phyloP scores from a whole-genome alignment of 2,329 filamentous ascomycete genomes.

The Chrysoporthe deuterocubensis region DNA sequence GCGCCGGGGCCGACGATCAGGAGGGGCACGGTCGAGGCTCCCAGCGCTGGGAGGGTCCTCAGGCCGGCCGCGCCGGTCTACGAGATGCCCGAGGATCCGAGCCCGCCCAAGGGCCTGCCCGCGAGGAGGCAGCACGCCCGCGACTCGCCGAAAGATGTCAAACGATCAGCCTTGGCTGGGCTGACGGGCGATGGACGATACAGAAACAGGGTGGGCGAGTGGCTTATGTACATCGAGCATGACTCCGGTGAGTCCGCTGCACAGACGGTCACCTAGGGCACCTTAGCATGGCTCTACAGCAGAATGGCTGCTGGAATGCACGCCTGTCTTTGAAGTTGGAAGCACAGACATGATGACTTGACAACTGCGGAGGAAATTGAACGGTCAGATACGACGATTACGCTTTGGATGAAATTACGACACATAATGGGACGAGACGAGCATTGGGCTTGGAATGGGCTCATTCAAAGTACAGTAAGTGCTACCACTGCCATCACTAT shows the following conservation, averaged over 20 bases:
- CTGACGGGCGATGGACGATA: conserved; percentile 50
- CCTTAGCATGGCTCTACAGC: background rate
- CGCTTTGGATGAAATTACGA: conserved; percentile 10
- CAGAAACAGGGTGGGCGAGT: conserved; percentile 53
- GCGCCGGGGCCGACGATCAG: conserved; percentile 40
- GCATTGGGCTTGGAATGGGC: conserved; percentile 5
- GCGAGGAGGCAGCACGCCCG: conserved; percentile 34
- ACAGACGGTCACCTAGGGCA: conserved; percentile 1
- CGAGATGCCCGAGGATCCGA: conserved; percentile 41
- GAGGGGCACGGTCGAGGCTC: conserved; percentile 46
- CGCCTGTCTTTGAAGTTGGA: background rate
- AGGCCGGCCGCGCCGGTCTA: conserved; percentile 23
- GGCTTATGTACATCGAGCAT: conserved; percentile 52
- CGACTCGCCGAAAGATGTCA: conserved; percentile 43
- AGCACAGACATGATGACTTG: background rate
- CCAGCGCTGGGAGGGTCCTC: conserved; percentile 32
- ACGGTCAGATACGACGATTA: background rate
- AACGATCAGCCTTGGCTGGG: conserved; percentile 45
- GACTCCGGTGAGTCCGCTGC: conserved; percentile 42
- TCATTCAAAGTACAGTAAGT: background rate
- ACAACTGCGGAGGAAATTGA: background rate
- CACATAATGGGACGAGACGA: conserved; percentile 1
- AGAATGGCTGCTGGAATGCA: background rate
- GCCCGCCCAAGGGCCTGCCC: conserved; percentile 33
- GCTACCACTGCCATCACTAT: background rate